These are phyloP conservation scores for Eucalyptus curtisii DNA, from an alignment of 345 rosid genomes.

Conservation along the genomic window DNA sequence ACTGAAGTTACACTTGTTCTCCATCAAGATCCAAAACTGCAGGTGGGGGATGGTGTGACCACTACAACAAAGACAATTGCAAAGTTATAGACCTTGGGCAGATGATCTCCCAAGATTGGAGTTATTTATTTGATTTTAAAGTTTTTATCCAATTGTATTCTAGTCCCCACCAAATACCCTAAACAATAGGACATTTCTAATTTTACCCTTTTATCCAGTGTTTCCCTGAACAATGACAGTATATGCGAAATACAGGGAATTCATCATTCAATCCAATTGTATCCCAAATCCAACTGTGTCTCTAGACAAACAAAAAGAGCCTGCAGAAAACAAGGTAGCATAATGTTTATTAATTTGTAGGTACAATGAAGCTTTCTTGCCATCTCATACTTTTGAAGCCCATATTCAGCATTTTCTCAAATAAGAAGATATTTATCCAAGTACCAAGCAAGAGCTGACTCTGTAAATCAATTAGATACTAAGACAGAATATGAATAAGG, in stretches of 20 bases:
- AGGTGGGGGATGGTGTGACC: neutral
- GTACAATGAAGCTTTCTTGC: neutral
- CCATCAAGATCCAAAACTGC: neutral
- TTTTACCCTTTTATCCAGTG: neutral
- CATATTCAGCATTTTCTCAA: neutral
- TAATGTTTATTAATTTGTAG: neutral
- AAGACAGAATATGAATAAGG: neutral
- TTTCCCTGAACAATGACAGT: neutral
- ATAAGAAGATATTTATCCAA: neutral
- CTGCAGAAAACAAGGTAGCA: neutral
- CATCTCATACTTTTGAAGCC: neutral
- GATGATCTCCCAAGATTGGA: neutral
- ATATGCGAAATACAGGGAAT: neutral
- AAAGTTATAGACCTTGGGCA: neutral
- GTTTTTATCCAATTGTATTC: neutral
- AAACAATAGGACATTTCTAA: neutral
- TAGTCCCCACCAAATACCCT: neutral
- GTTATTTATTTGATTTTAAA: neutral
- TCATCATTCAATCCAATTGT: neutral
- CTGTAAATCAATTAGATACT: neutral
- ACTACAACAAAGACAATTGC: neutral
- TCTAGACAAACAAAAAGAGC: neutral
- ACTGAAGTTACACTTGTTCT: neutral
- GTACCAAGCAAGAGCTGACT: neutral
- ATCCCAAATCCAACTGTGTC: neutral